Evolutionary conservation across 2,329 filamentous ascomycete genomes (phyloP).

Genomic region (Zasmidium angulare): DNA sequence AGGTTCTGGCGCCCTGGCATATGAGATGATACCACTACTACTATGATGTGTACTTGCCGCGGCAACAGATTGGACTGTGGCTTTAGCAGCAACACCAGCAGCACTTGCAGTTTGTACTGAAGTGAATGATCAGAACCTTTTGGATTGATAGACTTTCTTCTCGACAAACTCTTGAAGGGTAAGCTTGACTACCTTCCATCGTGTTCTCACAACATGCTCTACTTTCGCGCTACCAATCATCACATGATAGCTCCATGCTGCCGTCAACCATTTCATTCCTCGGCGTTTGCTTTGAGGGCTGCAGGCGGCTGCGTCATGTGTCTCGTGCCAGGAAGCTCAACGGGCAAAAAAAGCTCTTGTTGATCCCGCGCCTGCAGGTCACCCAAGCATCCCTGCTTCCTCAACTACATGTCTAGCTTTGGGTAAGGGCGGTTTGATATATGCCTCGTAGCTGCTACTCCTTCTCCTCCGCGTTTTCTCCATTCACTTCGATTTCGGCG

Average conservation of each 20-base stretch:
- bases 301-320: background rate
- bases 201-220: too few relatives aligned
- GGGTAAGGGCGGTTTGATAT: background rate
- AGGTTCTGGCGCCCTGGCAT: background rate
- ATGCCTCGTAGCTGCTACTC: background rate
- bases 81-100: too few relatives aligned
- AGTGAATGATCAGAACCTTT: background rate
- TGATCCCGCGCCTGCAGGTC: background rate
- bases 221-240: too few relatives aligned
- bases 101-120: background rate
- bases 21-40: slow-evolving; percentile 1
- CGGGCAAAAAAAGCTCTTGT: background rate
- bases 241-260: too few relatives aligned
- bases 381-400: background rate
- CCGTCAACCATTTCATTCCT: too few relatives aligned
- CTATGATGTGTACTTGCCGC: background rate
- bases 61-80: background rate
- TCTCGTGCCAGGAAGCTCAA: background rate
- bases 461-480: too few relatives aligned
- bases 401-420: background rate
- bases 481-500: background rate
- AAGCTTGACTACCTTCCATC: too few relatives aligned
- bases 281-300: too few relatives aligned
- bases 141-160: background rate
- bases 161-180: too few relatives aligned